Conservation (phyloP, 73 alveolate species). For the Urostyla sp. region DNA sequence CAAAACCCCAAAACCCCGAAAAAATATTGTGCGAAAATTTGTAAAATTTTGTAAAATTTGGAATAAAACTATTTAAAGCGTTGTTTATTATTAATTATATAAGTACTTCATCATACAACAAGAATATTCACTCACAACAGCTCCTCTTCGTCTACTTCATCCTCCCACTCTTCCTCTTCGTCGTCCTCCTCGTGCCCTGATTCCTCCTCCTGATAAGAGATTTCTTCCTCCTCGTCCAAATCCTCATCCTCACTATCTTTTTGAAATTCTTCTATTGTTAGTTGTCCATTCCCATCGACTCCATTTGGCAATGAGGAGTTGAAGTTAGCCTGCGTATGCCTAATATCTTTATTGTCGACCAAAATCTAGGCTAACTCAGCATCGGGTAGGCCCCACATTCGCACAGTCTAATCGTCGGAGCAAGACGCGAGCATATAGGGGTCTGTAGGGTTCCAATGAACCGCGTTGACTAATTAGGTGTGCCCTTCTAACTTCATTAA, state of each 20-base stretch:
- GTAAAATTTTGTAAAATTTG: too few relatives aligned
- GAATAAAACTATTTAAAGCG: too few relatives aligned
- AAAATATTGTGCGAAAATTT: too few relatives aligned
- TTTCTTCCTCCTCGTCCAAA: conserved; percentile 49
- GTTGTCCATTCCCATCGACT: not conserved
- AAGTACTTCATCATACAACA: not conserved
- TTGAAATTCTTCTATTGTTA: conserved; percentile 11
- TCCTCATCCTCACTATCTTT: conserved; percentile 35
- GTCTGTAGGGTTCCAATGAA: conserved; percentile 56
- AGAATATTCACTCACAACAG: not conserved
- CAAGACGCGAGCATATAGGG: conserved; percentile 60
- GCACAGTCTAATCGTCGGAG: conserved; percentile 71
- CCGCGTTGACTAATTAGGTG: conserved; percentile 64
- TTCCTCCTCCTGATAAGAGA: too few relatives aligned
- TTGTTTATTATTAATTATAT: not conserved
- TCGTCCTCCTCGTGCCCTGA: conserved; percentile 52
- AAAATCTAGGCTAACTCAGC: not conserved
- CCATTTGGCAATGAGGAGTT: too few relatives aligned
- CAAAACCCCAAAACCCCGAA: too few relatives aligned
- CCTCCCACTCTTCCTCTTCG: conserved; percentile 49
- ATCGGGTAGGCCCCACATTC: conserved; percentile 65
- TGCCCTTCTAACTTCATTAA: conserved; percentile 36
- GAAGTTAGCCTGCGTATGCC: not conserved
- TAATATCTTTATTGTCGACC: conserved; percentile 4
- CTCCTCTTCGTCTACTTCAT: conserved; percentile 34